Evolutionary conservation across 2,329 filamentous ascomycete species (phyloP), one percentile per base, ranked within the genome.

Genomic region (Cercospora sojina): DNA sequence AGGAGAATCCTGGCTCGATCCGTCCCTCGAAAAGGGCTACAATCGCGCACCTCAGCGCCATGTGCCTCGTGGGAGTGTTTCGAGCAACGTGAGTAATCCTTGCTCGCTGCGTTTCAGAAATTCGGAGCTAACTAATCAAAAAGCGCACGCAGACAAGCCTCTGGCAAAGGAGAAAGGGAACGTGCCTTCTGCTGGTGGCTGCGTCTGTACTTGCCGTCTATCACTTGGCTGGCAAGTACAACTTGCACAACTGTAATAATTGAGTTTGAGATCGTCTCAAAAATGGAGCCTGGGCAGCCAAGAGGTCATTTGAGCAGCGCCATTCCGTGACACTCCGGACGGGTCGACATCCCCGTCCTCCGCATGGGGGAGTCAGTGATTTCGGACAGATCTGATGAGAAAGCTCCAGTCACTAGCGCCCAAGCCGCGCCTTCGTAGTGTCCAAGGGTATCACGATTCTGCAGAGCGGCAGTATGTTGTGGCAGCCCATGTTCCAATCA

Each of bases 81-180:
- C 53, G 9, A 57, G 29, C 53, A n/a, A 57, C 27, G 53, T 35
- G 29, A 57, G 53, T n/a, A 10, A 57, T 57, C 47, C 47, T n/a
- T 53, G 47, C 16, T 12, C 43, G 18, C 43, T 6, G 43, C 43
- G 20, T 41, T 41, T n/a, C 35, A 27, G 47, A 23, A 27, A 55
- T 55, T 6, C 27, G 27, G 47, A 32, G 47, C 59, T 62, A 62
- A 62, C 59, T 62, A 62, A 62, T 25, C 16, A 62, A 13, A 53
- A 9, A 35, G 12, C 31, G 35, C 6, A 10, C 16, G 27, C 59
- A 62, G 59, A 25, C 43, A 16, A 38, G 59, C 29, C 47, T 49
- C 5, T 20, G 25, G 59, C 25, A 53, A 16, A 62, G 38, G 43
- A 53, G 29, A 47, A 25, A 20, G 20, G 47, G 41, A 20, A 41